Evolutionary conservation across 495 filamentous ascomycete genomes (phyloP).

Genomic region (Hyaloscypha hepaticicola): DNA sequence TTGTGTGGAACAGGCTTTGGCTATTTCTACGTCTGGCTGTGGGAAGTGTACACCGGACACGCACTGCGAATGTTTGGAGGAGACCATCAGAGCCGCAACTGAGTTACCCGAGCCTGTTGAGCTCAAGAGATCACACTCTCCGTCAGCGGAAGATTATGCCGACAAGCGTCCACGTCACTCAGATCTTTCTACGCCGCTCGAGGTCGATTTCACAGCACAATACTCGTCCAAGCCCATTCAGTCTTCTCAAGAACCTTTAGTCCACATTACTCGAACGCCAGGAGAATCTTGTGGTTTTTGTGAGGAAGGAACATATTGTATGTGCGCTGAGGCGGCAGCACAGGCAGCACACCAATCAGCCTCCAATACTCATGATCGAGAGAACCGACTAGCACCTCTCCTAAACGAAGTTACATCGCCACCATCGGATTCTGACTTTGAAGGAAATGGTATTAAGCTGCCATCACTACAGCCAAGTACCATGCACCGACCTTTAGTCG

Average conservation of each 20-base stretch:
- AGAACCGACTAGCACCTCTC: slow-evolving; percentile 49
- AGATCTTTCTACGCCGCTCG: slow-evolving; percentile 46
- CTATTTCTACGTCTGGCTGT: slow-evolving; percentile 52
- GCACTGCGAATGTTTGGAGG: slow-evolving; percentile 72
- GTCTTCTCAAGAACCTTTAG: slow-evolving; percentile 31
- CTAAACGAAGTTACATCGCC: slow-evolving; percentile 66
- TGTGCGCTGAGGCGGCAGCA: slow-evolving; percentile 73
- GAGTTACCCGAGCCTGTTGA: slow-evolving; percentile 25
- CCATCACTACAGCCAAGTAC: slow-evolving; percentile 38
- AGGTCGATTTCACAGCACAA: slow-evolving; percentile 71
- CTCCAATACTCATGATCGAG: slow-evolving; percentile 30
- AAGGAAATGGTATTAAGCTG: slow-evolving; percentile 49
- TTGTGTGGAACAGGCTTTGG: slow-evolving; percentile 51
- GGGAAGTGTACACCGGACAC: slow-evolving; percentile 57
- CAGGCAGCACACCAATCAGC: slow-evolving; percentile 36
- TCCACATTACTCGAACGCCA: slow-evolving; percentile 13
- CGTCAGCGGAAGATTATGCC: slow-evolving; percentile 29
- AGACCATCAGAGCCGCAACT: slow-evolving; percentile 44
- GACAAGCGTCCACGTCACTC: slow-evolving; percentile 34
- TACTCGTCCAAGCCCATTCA: slow-evolving; percentile 49
- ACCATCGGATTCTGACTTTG: slow-evolving; percentile 64
- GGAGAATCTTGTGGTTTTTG: slow-evolving; percentile 84
- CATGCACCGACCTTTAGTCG: slow-evolving; percentile 35
- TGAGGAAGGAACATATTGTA: slow-evolving; percentile 77
- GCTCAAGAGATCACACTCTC: slow-evolving; percentile 42